Percentiles rank a stretch among this genome's conserved stretches.
phyloP scores from a whole-genome alignment of 2,329 filamentous ascomycete species.

The Cyanodermella asteris region DNA sequence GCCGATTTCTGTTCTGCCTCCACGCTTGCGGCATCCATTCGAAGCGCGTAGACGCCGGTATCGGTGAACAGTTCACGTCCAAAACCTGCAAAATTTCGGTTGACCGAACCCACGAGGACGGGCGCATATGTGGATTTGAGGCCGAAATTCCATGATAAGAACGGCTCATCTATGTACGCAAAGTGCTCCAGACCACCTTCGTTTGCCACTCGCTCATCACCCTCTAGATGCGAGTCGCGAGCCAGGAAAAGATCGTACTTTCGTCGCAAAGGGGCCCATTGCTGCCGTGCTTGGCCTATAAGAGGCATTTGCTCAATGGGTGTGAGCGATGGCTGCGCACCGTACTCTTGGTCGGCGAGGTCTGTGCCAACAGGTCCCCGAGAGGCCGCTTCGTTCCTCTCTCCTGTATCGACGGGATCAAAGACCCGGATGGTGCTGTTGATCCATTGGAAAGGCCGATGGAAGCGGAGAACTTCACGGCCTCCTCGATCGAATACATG shows the following conservation, averaged over 20 bases:
- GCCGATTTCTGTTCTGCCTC: constrained; percentile 18
- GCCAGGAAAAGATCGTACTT: constrained; percentile 46
- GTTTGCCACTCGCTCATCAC: no score
- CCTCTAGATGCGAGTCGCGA: constrained; percentile 18
- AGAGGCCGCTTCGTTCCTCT: constrained; percentile 3
- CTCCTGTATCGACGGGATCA: constrained; percentile 26
- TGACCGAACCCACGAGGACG: constrained; percentile 38
- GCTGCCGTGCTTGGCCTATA: constrained; percentile 40
- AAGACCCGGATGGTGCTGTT: constrained; percentile 36
- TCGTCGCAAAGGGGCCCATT: constrained; percentile 38
- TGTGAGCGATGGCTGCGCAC: constrained; percentile 30
- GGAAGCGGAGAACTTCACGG: constrained; percentile 38
- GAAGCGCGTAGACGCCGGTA: constrained; percentile 40
- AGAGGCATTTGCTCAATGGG: constrained; percentile 36
- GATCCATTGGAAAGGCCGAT: constrained; percentile 42
- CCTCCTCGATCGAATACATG: constrained; percentile 41
- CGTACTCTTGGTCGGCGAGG: no score
- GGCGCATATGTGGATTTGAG: constrained; percentile 27
- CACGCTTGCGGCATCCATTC: constrained; percentile 37
- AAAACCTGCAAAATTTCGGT: constrained; percentile 40
- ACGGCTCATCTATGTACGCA: constrained; percentile 39
- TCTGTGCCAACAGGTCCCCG: constrained; percentile 7
- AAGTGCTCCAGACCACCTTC: constrained; percentile 42
- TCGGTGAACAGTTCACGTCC: constrained; percentile 44
- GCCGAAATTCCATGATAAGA: constrained; percentile 43